These are phyloP conservation scores for Chlorella sorokiniana DNA, from an alignment of 139 green algal genomes.

Conservation along the genomic window DNA sequence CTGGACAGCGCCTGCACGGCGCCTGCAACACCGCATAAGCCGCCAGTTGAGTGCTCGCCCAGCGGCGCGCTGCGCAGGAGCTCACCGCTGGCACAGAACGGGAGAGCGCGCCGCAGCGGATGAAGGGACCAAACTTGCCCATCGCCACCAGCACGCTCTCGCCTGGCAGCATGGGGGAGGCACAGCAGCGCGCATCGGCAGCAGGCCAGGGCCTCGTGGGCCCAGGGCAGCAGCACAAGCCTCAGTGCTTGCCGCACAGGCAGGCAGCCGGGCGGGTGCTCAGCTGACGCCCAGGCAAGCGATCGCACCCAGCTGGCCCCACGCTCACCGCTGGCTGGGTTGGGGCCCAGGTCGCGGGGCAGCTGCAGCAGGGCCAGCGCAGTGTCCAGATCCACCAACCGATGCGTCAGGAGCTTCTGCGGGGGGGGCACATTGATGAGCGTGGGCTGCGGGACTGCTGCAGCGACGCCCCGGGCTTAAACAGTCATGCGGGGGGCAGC, in stretches of 20 bases:
- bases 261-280: background rate
- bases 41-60: background rate
- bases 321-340: constrained; percentile 42
- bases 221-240: background rate
- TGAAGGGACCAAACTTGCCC: constrained; percentile 42
- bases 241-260: background rate
- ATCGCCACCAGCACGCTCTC: constrained; percentile 25
- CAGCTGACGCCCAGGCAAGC: background rate
- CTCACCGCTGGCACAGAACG: constrained; percentile 35
- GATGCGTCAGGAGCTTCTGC: constrained; percentile 16
- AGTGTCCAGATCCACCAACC: constrained; percentile 40
- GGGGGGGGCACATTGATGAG: background rate
- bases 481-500: background rate
- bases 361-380: constrained; percentile 63
- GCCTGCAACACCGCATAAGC: background rate
- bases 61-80: no score
- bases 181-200: background rate
- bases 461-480: no score
- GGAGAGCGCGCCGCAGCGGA: constrained; percentile 17
- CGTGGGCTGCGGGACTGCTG: background rate
- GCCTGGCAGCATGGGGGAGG: background rate
- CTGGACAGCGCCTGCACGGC: no score
- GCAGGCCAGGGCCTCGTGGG: background rate
- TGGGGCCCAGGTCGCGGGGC: constrained; percentile 58
- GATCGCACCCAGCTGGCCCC: background rate